Conservation (phyloP, 208 protist species). For the Wallacemonas sp. region DNA sequence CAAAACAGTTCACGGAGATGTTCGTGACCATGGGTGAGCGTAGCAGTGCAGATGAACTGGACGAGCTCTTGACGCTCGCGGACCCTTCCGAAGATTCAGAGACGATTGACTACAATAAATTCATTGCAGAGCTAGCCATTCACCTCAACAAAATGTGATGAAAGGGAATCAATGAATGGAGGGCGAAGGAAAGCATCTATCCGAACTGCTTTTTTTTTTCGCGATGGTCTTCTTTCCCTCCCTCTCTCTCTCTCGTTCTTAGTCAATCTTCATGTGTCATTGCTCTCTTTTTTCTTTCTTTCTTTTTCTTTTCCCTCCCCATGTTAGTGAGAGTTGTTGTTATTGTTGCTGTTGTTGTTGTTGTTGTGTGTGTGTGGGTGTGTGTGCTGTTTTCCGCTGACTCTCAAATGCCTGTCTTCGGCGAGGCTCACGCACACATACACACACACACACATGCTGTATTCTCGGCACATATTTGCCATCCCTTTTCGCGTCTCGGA, state of each 20-base stretch:
- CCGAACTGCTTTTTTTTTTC: too few species aligned
- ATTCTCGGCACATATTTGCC: too few species aligned
- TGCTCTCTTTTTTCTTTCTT: constrained; percentile 19
- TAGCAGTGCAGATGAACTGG: constrained; percentile 79
- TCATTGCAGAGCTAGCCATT: constrained; percentile 53
- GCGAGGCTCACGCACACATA: too few species aligned
- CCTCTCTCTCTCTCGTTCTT: not conserved
- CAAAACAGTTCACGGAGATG: constrained; percentile 61
- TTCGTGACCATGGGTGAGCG: constrained; percentile 79
- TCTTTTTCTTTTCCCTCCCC: constrained; percentile 16
- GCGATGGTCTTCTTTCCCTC: constrained; percentile 1
- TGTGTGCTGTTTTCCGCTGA: not conserved
- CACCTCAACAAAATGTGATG: constrained; percentile 58
- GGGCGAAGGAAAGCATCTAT: too few species aligned
- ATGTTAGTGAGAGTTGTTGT: not conserved
- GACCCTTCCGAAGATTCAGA: constrained; percentile 55
- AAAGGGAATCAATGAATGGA: not conserved
- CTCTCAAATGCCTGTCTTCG: too few species aligned
- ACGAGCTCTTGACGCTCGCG: constrained; percentile 68
- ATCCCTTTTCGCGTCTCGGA: too few species aligned
- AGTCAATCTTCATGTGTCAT: too few species aligned
- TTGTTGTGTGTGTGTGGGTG: constrained; percentile 10
- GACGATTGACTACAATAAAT: constrained; percentile 72
- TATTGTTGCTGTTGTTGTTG: constrained; percentile 24
- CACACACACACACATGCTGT: too few species aligned